Percentiles rank a stretch among this genome's conserved stretches.
These are phyloP conservation scores for Deinandra increscens DNA, from an alignment of 129 eudicot species.

Conservation along the genomic window DNA sequence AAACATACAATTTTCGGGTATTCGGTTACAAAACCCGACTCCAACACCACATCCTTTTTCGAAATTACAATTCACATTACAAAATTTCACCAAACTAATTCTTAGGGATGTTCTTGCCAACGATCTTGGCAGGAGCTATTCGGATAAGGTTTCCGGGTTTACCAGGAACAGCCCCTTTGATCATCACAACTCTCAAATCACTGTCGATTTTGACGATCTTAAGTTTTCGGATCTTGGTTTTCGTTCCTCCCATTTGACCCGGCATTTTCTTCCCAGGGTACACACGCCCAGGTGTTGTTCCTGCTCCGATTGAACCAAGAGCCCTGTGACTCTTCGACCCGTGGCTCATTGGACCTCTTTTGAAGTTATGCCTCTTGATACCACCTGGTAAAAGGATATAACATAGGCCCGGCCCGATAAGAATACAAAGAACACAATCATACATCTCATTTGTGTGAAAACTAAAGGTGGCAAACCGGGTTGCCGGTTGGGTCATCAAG, in stretches of 20 bases:
- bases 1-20: neutral
- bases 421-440: neutral
- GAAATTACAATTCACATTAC: conserved; percentile 24
- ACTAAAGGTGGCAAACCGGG: neutral
- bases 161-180: conserved; percentile 97
- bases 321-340: conserved; percentile 95
- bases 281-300: conserved; percentile 96
- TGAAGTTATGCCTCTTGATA: conserved; percentile 86
- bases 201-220: conserved; percentile 74
- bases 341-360: conserved; percentile 89
- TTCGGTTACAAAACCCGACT: conserved; percentile 21
- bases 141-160: conserved; percentile 96
- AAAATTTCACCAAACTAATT: conserved; percentile 41
- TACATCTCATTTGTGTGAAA: neutral
- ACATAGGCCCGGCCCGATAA: neutral
- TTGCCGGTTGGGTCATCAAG: conserved; percentile 1
- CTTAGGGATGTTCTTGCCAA: conserved; percentile 85
- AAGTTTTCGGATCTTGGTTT: conserved; percentile 75
- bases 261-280: conserved; percentile 97
- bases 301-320: conserved; percentile 95
- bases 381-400: conserved; percentile 57
- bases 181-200: conserved; percentile 79
- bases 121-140: conserved; percentile 93
- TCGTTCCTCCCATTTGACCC: conserved; percentile 95
- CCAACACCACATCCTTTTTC: neutral